phyloP scores from a whole-genome alignment of 108 stramenopile species.

The Bacterosira constricta region DNA sequence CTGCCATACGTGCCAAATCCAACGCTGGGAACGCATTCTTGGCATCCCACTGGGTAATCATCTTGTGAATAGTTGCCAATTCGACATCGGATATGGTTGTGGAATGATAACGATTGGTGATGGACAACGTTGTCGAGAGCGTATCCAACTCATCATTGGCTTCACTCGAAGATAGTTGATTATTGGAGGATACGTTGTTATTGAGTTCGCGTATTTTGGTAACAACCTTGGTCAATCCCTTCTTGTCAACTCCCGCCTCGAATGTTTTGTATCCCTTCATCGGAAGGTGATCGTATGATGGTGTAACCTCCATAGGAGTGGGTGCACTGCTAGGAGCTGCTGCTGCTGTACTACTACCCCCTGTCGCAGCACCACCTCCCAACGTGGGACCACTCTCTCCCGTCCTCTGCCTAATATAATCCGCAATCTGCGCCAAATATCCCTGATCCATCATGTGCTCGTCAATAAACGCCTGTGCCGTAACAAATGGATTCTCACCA shows the following conservation, averaged over 20 bases:
- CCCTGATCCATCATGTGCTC: conserved; percentile 87
- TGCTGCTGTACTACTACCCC: conserved; percentile 7
- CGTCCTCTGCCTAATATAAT: conserved; percentile 86
- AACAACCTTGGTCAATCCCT: conserved; percentile 72
- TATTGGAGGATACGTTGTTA: conserved; percentile 1
- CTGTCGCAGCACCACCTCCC: conserved; percentile 42
- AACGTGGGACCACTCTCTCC: conserved; percentile 67
- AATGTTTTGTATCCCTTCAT: conserved; percentile 72
- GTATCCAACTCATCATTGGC: conserved; percentile 20
- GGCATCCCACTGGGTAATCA: conserved; percentile 57
- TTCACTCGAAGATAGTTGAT: conserved; percentile 45
- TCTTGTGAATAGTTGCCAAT: conserved; percentile 53
- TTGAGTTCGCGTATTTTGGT: conserved; percentile 74
- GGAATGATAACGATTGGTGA: conserved; percentile 84
- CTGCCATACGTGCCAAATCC: conserved; percentile 78
- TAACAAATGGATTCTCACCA: conserved; percentile 96
- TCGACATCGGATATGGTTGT: conserved; percentile 57
- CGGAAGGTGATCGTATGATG: conserved; percentile 69
- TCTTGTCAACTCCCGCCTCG: conserved; percentile 62
- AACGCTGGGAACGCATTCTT: conserved; percentile 72
- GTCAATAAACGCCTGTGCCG: conserved; percentile 96
- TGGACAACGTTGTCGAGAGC: conserved; percentile 58
- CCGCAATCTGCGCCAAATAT: conserved; percentile 88
- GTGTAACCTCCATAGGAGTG: conserved; percentile 23
- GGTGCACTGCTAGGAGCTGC: conserved; percentile 1